Percentiles rank a stretch among this genome's conserved stretches.
phyloP scores from a whole-genome alignment of 352 stramenopile species.

The Phytopythium chamaehyphon region DNA sequence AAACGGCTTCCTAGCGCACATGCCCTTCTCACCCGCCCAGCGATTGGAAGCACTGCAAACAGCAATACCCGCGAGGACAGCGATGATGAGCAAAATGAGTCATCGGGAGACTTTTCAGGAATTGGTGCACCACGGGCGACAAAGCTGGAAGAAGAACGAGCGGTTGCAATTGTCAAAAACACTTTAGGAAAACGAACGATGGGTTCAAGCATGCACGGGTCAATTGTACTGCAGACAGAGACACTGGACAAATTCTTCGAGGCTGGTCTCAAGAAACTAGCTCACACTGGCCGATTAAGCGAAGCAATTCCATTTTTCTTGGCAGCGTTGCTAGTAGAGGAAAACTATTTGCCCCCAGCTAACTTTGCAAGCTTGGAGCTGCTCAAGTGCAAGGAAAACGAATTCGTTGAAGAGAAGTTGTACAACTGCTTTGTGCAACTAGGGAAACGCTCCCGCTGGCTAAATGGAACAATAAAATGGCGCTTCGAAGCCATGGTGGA shows the following conservation, averaged over 20 bases:
- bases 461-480: conserved; percentile 37
- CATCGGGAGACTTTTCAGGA: conserved; percentile 8
- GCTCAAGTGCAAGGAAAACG: conserved; percentile 52
- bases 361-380: conserved; percentile 58
- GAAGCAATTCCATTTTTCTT: conserved; percentile 43
- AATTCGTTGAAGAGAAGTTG: conserved; percentile 49
- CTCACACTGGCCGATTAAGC: conserved; percentile 19
- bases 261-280: conserved; percentile 38
- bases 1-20: conserved; percentile 7
- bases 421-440: conserved; percentile 37
- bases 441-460: conserved; percentile 42
- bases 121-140: conserved; percentile 2
- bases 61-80: neutral
- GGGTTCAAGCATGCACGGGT: neutral
- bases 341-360: conserved; percentile 38
- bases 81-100: conserved; percentile 8
- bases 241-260: conserved; percentile 61
- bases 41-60: neutral
- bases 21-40: neutral
- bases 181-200: conserved; percentile 32
- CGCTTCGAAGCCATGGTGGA: conserved; percentile 53
- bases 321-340: conserved; percentile 47
- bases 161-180: conserved; percentile 38
- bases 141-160: conserved; percentile 25
- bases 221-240: conserved; percentile 22